Evolutionary conservation across 257 asterid species (phyloP).

Genomic region (Gardenia jasminoides): DNA sequence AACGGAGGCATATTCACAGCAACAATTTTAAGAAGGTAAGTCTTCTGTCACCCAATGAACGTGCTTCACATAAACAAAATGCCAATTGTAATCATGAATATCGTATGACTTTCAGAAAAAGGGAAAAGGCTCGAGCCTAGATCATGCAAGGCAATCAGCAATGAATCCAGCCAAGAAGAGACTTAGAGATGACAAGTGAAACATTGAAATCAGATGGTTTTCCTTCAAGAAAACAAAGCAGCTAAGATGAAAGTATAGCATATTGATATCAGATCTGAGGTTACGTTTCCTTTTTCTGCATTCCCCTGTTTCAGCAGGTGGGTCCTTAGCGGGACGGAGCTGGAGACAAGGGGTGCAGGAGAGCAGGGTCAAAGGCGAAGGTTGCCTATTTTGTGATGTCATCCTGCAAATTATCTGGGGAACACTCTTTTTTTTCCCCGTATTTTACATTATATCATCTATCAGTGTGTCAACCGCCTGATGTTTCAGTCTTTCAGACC

Average conservation of each 20-base stretch:
- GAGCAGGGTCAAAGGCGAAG: background rate
- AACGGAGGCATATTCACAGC: constrained; percentile 40
- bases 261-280: background rate
- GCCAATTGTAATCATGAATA: constrained; percentile 14
- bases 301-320: background rate
- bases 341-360: background rate
- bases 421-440: background rate
- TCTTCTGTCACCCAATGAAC: background rate
- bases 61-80: constrained; percentile 2
- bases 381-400: background rate
- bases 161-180: constrained; percentile 42
- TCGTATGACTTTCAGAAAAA: constrained; percentile 21
- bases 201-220: background rate
- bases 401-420: background rate
- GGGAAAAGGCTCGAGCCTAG: constrained; percentile 24
- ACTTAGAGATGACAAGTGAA: constrained; percentile 39
- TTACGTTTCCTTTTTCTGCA: background rate
- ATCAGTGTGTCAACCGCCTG: background rate
- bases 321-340: background rate
- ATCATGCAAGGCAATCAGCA: constrained; percentile 23
- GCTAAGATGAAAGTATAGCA: background rate
- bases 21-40: constrained; percentile 55
- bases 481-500: too few relatives aligned
- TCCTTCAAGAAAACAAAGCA: constrained; percentile 2
- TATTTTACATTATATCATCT: background rate